A percentile compares a stretch with the other conserved stretches of the same genome.
Evolutionary conservation across 352 stramenopile species (phyloP).

Genomic region (Phytophthora palmivora): DNA sequence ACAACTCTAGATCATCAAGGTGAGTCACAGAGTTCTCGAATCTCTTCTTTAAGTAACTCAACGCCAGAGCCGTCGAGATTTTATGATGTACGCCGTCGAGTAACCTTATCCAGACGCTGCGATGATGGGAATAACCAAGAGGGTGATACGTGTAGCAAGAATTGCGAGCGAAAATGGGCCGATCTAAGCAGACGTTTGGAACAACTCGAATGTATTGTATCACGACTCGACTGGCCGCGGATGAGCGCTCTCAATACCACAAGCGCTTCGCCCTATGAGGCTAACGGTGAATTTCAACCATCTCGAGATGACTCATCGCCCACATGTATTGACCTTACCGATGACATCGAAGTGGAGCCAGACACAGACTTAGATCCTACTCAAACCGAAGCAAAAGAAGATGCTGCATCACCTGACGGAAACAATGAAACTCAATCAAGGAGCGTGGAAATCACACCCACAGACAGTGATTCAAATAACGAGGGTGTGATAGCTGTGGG

Average conservation of each 20-base stretch:
- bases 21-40: neutral
- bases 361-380: neutral
- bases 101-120: neutral
- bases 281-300: neutral
- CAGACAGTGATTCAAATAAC: conserved; percentile 18
- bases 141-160: conserved; percentile 3
- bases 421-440: neutral
- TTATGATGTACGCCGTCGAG: conserved; percentile 8
- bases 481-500: neutral
- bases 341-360: conserved; percentile 17
- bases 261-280: conserved; percentile 3
- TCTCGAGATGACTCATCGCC: neutral
- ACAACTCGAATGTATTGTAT: conserved; percentile 23
- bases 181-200: conserved; percentile 21
- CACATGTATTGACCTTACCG: conserved; percentile 29
- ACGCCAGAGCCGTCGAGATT: conserved; percentile 2
- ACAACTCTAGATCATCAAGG: neutral
- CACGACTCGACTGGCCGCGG: conserved; percentile 17
- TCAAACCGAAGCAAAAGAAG: conserved; percentile 3
- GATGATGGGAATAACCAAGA: conserved; percentile 3
- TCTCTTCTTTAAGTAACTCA: neutral
- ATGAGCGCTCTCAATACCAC: neutral
- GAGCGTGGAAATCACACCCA: conserved; percentile 28
- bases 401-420: neutral
- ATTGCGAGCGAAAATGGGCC: conserved; percentile 27